Percentiles rank a stretch among this genome's conserved stretches.
phyloP scores from a whole-genome alignment of 1,284 basidiomycete genomes.

The Cerrena zonata region DNA sequence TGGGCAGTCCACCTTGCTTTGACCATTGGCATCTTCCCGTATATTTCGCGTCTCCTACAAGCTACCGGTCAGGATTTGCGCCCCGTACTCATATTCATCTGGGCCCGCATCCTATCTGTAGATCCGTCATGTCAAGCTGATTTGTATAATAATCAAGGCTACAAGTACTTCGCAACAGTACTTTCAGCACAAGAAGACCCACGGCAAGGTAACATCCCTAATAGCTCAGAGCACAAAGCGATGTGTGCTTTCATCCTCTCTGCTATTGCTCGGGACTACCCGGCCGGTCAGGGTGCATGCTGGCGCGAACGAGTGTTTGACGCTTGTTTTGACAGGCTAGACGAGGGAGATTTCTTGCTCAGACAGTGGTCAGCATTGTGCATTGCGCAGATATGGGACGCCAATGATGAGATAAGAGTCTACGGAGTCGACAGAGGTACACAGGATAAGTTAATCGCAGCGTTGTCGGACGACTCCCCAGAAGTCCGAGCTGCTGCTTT shows the following conservation, averaged over 20 bases:
- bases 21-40: slow-evolving; percentile 98
- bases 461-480: slow-evolving; percentile 84
- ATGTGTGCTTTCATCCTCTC: slow-evolving; percentile 98
- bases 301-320: slow-evolving; percentile 85
- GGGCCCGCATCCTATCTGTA: slow-evolving; percentile 95
- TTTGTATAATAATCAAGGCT: slow-evolving; percentile 79
- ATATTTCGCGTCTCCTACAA: slow-evolving; percentile 93
- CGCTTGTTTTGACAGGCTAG: slow-evolving; percentile 80
- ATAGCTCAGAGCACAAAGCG: slow-evolving; percentile 92
- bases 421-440: slow-evolving; percentile 78
- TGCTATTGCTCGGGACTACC: slow-evolving; percentile 86
- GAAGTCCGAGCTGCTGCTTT: slow-evolving; percentile 90
- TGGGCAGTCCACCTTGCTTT: slow-evolving; percentile 97
- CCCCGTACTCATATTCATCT: slow-evolving; percentile 98
- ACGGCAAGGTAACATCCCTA: slow-evolving; percentile 60
- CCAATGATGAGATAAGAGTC: slow-evolving; percentile 85
- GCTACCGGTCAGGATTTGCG: slow-evolving; percentile 91
- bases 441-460: slow-evolving; percentile 80
- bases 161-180: slow-evolving; percentile 84
- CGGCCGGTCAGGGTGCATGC: slow-evolving; percentile 82
- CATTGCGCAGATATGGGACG: slow-evolving; percentile 93
- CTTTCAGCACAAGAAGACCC: slow-evolving; percentile 61
- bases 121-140: slow-evolving; percentile 91
- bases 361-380: slow-evolving; percentile 93
- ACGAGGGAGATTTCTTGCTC: slow-evolving; percentile 85